Percentiles rank a stretch among this genome's conserved stretches.
These are phyloP conservation scores for Helianthus tuberosus DNA, from an alignment of 129 eudicot genomes.

Conservation along the genomic window DNA sequence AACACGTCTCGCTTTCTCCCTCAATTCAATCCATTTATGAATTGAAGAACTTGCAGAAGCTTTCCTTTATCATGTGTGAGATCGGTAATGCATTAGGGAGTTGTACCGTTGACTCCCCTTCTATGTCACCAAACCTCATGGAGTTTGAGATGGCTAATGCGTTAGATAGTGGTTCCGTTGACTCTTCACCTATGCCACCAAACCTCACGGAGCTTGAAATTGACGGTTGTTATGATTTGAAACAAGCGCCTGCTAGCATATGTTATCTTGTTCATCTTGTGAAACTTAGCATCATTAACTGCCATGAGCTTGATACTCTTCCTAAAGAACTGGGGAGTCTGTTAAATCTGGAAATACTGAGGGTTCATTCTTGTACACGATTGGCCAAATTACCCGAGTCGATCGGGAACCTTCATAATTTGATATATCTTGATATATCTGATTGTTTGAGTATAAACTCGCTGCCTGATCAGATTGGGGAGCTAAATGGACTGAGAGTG, in stretches of 20 bases:
- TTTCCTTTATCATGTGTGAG: conserved; percentile 55
- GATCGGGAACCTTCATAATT: conserved; percentile 17
- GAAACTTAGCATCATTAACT: conserved; percentile 47
- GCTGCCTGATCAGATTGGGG: conserved; percentile 35
- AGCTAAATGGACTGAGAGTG: conserved; percentile 8
- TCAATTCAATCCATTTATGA: conserved; percentile 25
- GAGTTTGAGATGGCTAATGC: conserved; percentile 43
- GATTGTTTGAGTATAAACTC: conserved; percentile 28
- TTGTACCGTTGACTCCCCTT: not conserved
- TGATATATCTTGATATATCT: conserved; percentile 33
- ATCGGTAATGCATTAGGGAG: conserved; percentile 39
- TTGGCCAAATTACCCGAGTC: conserved; percentile 34
- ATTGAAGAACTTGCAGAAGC: conserved; percentile 41
- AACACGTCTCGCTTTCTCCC: conserved; percentile 41
- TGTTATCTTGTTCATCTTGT: conserved; percentile 31
- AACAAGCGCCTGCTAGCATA: conserved; percentile 34
- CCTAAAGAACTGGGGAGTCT: conserved; percentile 33
- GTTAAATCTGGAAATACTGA: conserved; percentile 25
- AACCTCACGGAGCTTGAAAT: conserved; percentile 45
- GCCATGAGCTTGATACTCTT: conserved; percentile 48
- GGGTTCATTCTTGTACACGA: conserved; percentile 36
- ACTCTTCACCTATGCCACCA: conserved; percentile 22
- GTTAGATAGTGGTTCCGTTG: conserved; percentile 15
- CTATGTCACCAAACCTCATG: conserved; percentile 36
- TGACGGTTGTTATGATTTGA: conserved; percentile 46